Percentiles rank a stretch among this genome's conserved stretches.
Conservation (phyloP, 305 asterid genomes). For the Fraxinus baroniana region DNA sequence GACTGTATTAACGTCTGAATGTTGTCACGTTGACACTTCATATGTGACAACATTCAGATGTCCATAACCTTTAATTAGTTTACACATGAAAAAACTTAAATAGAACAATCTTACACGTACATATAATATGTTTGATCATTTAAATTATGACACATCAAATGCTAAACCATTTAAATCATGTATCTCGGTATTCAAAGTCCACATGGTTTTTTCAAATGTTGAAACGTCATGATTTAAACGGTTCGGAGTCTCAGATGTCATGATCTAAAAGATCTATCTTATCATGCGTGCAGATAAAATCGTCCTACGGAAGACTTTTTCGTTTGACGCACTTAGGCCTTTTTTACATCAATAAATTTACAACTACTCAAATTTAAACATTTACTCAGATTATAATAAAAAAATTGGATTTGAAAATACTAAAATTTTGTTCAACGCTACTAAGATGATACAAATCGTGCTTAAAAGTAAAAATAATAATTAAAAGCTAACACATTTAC, state of each 20-base stretch:
- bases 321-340: neutral
- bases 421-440: neutral
- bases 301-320: neutral
- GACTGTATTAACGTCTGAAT: too few species aligned
- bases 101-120: neutral
- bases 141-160: neutral
- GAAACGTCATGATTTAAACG: too few species aligned
- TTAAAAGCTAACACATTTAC: too few species aligned
- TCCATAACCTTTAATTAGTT: neutral
- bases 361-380: neutral
- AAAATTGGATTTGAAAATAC: neutral
- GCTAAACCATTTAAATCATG: neutral
- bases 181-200: too few species aligned
- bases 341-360: neutral
- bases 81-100: too few species aligned
- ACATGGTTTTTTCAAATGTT: neutral
- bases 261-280: neutral
- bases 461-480: neutral
- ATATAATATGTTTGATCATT: neutral
- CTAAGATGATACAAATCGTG: neutral
- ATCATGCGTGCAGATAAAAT: neutral
- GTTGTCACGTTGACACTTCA: too few species aligned
- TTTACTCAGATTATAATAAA: neutral
- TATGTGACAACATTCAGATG: too few species aligned
- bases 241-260: neutral